A percentile compares a stretch with the other conserved stretches of the same genome.
phyloP scores from a whole-genome alignment of 805 yeast species.

The Saturnispora halmiae region DNA sequence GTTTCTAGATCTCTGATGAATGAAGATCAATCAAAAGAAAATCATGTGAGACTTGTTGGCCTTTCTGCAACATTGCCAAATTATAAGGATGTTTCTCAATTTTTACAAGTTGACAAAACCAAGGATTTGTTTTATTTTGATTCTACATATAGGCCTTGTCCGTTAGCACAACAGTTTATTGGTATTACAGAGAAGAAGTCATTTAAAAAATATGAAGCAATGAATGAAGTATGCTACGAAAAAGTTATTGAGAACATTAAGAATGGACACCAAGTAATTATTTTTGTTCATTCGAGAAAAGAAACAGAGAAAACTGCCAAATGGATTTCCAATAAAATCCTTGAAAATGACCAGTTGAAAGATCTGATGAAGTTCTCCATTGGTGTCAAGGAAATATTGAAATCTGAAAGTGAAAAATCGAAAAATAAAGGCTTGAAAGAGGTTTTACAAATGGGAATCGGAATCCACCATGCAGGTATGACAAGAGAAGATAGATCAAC shows the following conservation, averaged over 20 bases:
- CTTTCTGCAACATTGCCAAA: slow-evolving; percentile 91
- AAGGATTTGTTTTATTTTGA: slow-evolving; percentile 75
- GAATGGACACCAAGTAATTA: slow-evolving; percentile 68
- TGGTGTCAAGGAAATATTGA: slow-evolving; percentile 55
- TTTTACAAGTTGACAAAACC: slow-evolving; percentile 53
- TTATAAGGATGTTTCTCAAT: slow-evolving; percentile 75
- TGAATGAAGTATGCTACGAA: slow-evolving; percentile 87
- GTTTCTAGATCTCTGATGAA: slow-evolving; percentile 63
- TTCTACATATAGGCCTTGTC: slow-evolving; percentile 82
- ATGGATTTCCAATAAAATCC: slow-evolving; percentile 54
- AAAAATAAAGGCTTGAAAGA: slow-evolving; percentile 47
- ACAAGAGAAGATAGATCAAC: slow-evolving; percentile 60
- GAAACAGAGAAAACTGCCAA: slow-evolving; percentile 82
- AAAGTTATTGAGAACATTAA: slow-evolving; percentile 55
- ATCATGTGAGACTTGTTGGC: slow-evolving; percentile 62
- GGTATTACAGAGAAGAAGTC: slow-evolving; percentile 83
- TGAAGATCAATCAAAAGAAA: slow-evolving; percentile 31
- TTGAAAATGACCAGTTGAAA: slow-evolving; percentile 44
- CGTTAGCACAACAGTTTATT: slow-evolving; percentile 77
- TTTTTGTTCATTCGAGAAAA: slow-evolving; percentile 90
- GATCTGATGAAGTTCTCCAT: slow-evolving; percentile 37
- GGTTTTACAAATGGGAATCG: slow-evolving; percentile 64
- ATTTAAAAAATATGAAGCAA: slow-evolving; percentile 65
- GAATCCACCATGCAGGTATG: slow-evolving; percentile 89
- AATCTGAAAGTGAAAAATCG: slow-evolving; percentile 51